phyloP scores from a whole-genome alignment of 148 eudicot species.

The Vaccinium corymbosum region DNA sequence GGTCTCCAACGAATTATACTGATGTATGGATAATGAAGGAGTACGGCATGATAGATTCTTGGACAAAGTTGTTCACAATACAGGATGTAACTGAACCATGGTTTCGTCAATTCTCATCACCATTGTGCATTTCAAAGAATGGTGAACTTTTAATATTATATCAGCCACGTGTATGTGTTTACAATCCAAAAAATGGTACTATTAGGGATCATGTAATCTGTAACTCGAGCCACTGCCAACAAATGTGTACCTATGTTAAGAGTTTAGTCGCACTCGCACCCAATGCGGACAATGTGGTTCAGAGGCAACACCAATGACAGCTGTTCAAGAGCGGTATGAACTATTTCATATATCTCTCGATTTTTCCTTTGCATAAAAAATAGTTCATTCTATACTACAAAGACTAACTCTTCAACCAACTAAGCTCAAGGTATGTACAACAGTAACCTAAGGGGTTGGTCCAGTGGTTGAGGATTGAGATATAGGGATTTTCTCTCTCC shows the following conservation, averaged over 20 bases:
- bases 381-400: too few relatives aligned
- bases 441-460: not conserved
- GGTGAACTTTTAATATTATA: conserved; percentile 28
- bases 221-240: conserved; percentile 12
- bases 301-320: not conserved
- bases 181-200: conserved; percentile 4
- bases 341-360: not conserved
- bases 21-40: conserved; percentile 48
- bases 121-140: conserved; percentile 12
- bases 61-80: conserved; percentile 37
- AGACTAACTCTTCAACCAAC: not conserved
- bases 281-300: not conserved
- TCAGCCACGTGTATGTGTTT: not conserved
- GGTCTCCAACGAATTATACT: not conserved
- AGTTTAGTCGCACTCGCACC: conserved; percentile 32
- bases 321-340: not conserved
- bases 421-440: not conserved
- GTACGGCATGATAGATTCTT: conserved; percentile 37
- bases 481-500: not conserved
- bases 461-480: not conserved
- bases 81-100: conserved; percentile 17
- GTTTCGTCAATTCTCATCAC: not conserved
- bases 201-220: conserved; percentile 9
- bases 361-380: too few relatives aligned
- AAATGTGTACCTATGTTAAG: conserved; percentile 22